Evolutionary conservation across 139 green algal species (phyloP).

Genomic region (Micractinium conductrix): DNA sequence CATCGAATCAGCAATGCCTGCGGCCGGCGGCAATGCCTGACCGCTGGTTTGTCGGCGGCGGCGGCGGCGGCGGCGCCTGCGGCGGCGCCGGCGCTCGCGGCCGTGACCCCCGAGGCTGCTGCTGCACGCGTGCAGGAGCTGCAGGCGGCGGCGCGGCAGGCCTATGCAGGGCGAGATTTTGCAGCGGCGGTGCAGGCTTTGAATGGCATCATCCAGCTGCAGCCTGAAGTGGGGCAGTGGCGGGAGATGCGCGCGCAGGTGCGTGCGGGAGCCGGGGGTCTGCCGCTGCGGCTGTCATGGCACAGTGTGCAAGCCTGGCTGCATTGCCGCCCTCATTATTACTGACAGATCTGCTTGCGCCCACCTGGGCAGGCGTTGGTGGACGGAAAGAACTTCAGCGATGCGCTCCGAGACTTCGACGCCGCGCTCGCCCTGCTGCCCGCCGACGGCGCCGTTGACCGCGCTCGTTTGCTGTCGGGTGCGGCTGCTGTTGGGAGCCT

Average conservation of each 20-base stretch:
- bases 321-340: neutral
- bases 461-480: slow-evolving; percentile 61
- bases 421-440: slow-evolving; percentile 34
- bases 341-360: neutral
- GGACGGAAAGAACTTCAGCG: slow-evolving; percentile 82
- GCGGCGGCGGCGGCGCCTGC: too few relatives aligned
- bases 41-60: too few relatives aligned
- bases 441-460: neutral
- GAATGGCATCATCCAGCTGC: slow-evolving; percentile 45
- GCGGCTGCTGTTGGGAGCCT: neutral
- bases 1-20: too few relatives aligned
- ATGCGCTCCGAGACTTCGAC: slow-evolving; percentile 76
- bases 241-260: slow-evolving; percentile 77
- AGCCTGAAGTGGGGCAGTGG: slow-evolving; percentile 51
- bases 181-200: slow-evolving; percentile 15
- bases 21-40: too few relatives aligned
- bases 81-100: slow-evolving; percentile 4
- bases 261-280: neutral
- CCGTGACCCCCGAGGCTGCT: neutral
- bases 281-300: neutral
- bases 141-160: neutral
- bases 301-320: neutral
- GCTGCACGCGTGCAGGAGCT: neutral
- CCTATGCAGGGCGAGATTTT: slow-evolving; percentile 25
- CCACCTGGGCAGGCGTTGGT: slow-evolving; percentile 65